Conservation (phyloP, 345 rosid species). For the Noccaea caerulescens region DNA sequence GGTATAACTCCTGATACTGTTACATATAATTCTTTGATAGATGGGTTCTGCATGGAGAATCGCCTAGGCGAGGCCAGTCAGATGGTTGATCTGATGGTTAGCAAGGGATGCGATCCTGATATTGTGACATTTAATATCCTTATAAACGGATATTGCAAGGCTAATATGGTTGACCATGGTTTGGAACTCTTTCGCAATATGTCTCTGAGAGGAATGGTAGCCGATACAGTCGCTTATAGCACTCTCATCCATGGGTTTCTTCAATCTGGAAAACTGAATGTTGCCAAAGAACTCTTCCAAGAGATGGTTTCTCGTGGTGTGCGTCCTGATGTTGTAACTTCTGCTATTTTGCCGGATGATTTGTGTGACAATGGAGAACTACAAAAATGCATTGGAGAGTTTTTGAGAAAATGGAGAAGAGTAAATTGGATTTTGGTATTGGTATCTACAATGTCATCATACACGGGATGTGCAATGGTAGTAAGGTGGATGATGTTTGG, state of each 20-base stretch:
- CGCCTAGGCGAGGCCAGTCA: conserved; percentile 37
- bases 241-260: conserved; percentile 1
- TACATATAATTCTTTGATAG: conserved; percentile 46
- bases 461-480: conserved; percentile 38
- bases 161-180: conserved; percentile 3
- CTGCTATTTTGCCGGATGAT: not conserved
- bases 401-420: not conserved
- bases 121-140: conserved; percentile 22
- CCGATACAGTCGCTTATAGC: conserved; percentile 1
- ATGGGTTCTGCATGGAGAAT: conserved; percentile 41
- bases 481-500: conserved; percentile 29
- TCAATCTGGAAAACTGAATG: not conserved
- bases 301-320: not conserved
- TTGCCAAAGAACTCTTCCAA: conserved; percentile 1
- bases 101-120: conserved; percentile 24
- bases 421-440: not conserved
- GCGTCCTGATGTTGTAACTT: not conserved
- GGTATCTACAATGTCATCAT: not conserved
- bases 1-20: conserved; percentile 19
- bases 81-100: conserved; percentile 28
- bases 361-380: conserved; percentile 17
- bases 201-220: not conserved
- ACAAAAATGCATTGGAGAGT: not conserved
- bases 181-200: not conserved
- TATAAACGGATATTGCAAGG: not conserved